These are phyloP conservation scores for Lavandula angustifolia DNA, from an alignment of 257 asterid genomes.

Conservation along the genomic window DNA sequence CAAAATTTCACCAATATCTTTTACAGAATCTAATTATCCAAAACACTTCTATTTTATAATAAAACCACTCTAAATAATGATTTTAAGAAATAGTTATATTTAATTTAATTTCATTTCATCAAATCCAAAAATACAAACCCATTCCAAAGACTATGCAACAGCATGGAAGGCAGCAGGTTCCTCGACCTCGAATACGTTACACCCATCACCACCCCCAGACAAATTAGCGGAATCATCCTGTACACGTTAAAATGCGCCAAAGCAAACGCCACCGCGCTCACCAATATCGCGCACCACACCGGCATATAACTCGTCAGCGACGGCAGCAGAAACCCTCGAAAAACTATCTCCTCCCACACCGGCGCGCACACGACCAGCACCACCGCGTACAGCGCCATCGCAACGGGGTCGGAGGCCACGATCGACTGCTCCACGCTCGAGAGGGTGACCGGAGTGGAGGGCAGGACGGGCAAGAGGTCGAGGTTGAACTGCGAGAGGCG, in stretches of 20 bases:
- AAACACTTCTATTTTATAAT: background rate
- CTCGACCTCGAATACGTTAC: constrained; percentile 77
- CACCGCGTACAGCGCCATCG: constrained; percentile 74
- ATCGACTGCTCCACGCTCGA: constrained; percentile 84
- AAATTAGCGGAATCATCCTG: constrained; percentile 78
- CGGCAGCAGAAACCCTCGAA: constrained; percentile 86
- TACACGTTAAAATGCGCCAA: constrained; percentile 90
- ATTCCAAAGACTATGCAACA: constrained; percentile 89
- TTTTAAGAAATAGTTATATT: background rate
- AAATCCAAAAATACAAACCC: constrained; percentile 88
- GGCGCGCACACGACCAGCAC: constrained; percentile 91
- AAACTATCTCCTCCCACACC: constrained; percentile 87
- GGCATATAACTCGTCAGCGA: constrained; percentile 92
- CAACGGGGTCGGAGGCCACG: constrained; percentile 80
- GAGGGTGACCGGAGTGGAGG: constrained; percentile 73
- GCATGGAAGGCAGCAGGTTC: constrained; percentile 76
- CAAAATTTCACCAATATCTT: no score
- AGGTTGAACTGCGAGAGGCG: constrained; percentile 79
- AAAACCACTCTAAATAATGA: background rate
- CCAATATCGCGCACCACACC: constrained; percentile 74
- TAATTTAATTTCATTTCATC: constrained; percentile 56
- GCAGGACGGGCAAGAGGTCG: constrained; percentile 65
- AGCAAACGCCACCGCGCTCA: constrained; percentile 82
- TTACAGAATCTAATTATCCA: no score
- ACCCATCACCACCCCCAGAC: constrained; percentile 94